These are phyloP conservation scores for Cystofilobasidium bisporidii DNA, from an alignment of 768 basidiomycete genomes.

Conservation along the genomic window DNA sequence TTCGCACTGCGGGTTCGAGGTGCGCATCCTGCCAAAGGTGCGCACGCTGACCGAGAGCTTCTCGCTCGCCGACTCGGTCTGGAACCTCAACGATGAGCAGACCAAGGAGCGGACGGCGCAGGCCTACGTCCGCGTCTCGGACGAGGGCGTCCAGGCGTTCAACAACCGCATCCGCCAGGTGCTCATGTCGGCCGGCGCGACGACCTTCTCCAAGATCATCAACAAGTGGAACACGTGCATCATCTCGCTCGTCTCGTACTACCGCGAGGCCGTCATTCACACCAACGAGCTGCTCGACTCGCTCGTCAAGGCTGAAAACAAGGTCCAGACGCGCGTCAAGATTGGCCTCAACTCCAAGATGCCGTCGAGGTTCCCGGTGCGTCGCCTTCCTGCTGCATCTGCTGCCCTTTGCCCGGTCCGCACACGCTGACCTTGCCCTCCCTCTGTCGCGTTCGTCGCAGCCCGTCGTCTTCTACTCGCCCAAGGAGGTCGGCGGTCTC, in stretches of 20 bases:
- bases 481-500: slow-evolving; percentile 94
- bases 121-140: slow-evolving; percentile 94
- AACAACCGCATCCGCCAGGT: slow-evolving; percentile 90
- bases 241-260: slow-evolving; percentile 95
- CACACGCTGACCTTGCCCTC: background rate
- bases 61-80: slow-evolving; percentile 56
- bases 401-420: slow-evolving; percentile 23
- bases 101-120: slow-evolving; percentile 96
- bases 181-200: slow-evolving; percentile 95
- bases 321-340: slow-evolving; percentile 98
- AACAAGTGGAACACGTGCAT: slow-evolving; percentile 79
- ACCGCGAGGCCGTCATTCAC: slow-evolving; percentile 93
- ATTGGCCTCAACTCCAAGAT: slow-evolving; percentile 99
- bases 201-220: slow-evolving; percentile 98
- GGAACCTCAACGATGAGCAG: slow-evolving; percentile 86
- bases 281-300: slow-evolving; percentile 93
- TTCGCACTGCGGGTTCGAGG: slow-evolving; percentile 98
- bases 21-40: slow-evolving; percentile 93
- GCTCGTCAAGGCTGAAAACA: slow-evolving; percentile 97
- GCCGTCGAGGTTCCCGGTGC: slow-evolving; percentile 87
- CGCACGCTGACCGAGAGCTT: slow-evolving; percentile 94
- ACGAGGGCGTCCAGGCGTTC: slow-evolving; percentile 91
- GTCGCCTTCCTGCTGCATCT: slow-evolving; percentile 41
- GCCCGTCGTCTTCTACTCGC: slow-evolving; percentile 69
- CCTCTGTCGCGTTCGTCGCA: slow-evolving; percentile 15